Evolutionary conservation across 2,329 filamentous ascomycete species (phyloP).

Genomic region (Colletotrichum ledebouriae): DNA sequence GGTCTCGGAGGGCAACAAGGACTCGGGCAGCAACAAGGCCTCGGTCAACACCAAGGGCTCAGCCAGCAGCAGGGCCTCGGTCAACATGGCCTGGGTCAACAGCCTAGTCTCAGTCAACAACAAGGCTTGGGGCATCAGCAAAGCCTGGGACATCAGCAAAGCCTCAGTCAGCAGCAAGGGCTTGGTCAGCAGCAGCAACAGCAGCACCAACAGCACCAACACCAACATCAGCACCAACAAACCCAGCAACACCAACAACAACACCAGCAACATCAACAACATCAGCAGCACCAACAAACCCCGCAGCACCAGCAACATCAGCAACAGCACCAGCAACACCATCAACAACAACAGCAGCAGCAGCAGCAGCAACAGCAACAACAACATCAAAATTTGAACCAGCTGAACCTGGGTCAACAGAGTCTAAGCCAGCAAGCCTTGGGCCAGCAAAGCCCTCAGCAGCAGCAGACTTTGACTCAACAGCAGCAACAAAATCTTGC

Average conservation of each 20-base stretch:
- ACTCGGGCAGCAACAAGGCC: constrained; percentile 29
- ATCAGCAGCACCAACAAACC: constrained; percentile 47
- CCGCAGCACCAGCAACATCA: constrained; percentile 49
- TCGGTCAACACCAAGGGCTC: constrained; percentile 38
- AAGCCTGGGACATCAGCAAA: constrained; percentile 32
- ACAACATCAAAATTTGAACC: constrained; percentile 49
- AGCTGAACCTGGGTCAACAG: constrained; percentile 49
- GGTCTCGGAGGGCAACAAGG: constrained; percentile 35
- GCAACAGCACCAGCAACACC: constrained; percentile 47
- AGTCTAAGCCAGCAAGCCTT: constrained; percentile 46
- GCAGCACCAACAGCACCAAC: constrained; percentile 48
- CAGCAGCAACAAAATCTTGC: constrained; percentile 48
- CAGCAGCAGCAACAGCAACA: constrained; percentile 43
- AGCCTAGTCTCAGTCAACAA: constrained; percentile 18
- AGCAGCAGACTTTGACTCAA: constrained; percentile 49
- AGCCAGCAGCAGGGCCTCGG: constrained; percentile 36
- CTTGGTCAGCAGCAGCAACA: constrained; percentile 44
- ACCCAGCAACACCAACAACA: constrained; percentile 46
- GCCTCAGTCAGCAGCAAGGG: constrained; percentile 31
- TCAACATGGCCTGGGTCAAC: constrained; percentile 36
- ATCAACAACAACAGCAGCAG: constrained; percentile 47
- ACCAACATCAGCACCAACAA: constrained; percentile 42
- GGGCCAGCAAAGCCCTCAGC: constrained; percentile 50
- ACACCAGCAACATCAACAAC: constrained; percentile 43
- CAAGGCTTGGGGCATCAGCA: constrained; percentile 36